A percentile compares a stretch with the other conserved stretches of the same genome.
phyloP scores from a whole-genome alignment of 2,329 filamentous ascomycete species.

The Colletotrichum plurivorum region DNA sequence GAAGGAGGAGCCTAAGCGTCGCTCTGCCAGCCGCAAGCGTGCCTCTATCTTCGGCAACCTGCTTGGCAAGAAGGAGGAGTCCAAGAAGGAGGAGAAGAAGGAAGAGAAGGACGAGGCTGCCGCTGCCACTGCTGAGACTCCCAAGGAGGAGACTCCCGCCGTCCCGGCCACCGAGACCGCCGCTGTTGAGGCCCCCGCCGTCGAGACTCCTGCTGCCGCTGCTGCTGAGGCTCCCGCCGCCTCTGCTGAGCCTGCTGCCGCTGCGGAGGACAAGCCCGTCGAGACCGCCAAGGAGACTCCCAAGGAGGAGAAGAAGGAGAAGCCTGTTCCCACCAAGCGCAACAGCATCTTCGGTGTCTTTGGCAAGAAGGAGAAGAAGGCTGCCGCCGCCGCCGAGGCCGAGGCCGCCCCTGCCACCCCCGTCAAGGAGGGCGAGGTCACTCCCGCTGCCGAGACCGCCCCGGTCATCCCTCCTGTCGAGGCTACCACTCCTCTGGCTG shows the following conservation, averaged over 20 bases:
- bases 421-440: conserved; percentile 60
- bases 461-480: conserved; percentile 73
- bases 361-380: conserved; percentile 73
- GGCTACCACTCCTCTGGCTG: conserved; percentile 68
- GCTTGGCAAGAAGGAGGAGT: conserved; percentile 69
- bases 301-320: conserved; percentile 53
- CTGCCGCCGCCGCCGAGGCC: conserved; percentile 64
- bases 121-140: conserved; percentile 53
- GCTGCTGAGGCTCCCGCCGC: conserved; percentile 44
- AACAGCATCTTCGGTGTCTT: conserved; percentile 71
- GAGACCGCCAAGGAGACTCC: conserved; percentile 54
- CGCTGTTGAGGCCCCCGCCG: conserved; percentile 48
- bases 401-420: conserved; percentile 56
- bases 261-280: conserved; percentile 55
- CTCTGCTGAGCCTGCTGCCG: conserved; percentile 46
- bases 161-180: conserved; percentile 48
- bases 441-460: conserved; percentile 63
- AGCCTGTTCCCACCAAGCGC: conserved; percentile 67
- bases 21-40: conserved; percentile 76
- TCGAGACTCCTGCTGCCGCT: conserved; percentile 55
- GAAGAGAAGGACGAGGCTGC: conserved; percentile 52
- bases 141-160: conserved; percentile 48
- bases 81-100: conserved; percentile 59
- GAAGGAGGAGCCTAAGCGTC: conserved; percentile 72
- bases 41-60: conserved; percentile 74